These are phyloP conservation scores for Dendrothele bispora DNA, from an alignment of 768 basidiomycete species.

Conservation along the genomic window DNA sequence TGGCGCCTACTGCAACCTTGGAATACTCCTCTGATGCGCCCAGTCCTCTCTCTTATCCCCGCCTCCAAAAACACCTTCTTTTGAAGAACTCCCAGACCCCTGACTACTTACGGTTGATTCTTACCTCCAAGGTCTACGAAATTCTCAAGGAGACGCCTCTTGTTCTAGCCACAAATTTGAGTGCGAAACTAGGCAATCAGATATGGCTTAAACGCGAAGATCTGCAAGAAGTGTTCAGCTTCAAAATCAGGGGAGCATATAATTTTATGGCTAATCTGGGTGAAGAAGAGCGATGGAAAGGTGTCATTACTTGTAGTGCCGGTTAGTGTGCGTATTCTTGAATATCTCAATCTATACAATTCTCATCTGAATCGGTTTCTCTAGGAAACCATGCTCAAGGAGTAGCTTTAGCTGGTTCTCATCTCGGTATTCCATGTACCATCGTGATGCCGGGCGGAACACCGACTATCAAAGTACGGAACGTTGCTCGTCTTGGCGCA, in stretches of 20 bases:
- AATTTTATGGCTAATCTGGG: conserved; percentile 93
- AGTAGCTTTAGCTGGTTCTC: conserved; percentile 90
- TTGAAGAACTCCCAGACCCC: conserved; percentile 68
- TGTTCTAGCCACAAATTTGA: conserved; percentile 83
- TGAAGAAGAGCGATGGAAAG: conserved; percentile 93
- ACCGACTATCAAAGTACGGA: conserved; percentile 93
- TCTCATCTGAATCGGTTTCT: not conserved
- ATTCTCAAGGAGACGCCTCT: conserved; percentile 89
- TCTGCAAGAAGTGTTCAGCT: conserved; percentile 95
- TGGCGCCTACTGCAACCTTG: conserved; percentile 52
- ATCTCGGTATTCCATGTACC: conserved; percentile 90
- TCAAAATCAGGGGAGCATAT: conserved; percentile 98
- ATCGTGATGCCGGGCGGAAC: conserved; percentile 98
- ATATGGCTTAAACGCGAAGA: conserved; percentile 98
- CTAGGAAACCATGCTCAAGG: conserved; percentile 98
- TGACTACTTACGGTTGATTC: conserved; percentile 86
- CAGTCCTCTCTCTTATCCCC: conserved; percentile 62
- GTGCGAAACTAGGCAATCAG: conserved; percentile 84
- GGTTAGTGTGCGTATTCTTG: conserved; percentile 72
- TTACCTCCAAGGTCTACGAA: conserved; percentile 90
- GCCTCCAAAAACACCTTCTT: conserved; percentile 64
- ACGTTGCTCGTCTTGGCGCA: conserved; percentile 92
- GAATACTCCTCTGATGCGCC: conserved; percentile 74
- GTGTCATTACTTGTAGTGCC: conserved; percentile 96
- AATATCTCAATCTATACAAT: conserved; percentile 7